A percentile compares a stretch with the other conserved stretches of the same genome.
These are phyloP conservation scores for Phlebopus sp. DNA, from an alignment of 1,284 basidiomycete genomes.

Conservation along the genomic window DNA sequence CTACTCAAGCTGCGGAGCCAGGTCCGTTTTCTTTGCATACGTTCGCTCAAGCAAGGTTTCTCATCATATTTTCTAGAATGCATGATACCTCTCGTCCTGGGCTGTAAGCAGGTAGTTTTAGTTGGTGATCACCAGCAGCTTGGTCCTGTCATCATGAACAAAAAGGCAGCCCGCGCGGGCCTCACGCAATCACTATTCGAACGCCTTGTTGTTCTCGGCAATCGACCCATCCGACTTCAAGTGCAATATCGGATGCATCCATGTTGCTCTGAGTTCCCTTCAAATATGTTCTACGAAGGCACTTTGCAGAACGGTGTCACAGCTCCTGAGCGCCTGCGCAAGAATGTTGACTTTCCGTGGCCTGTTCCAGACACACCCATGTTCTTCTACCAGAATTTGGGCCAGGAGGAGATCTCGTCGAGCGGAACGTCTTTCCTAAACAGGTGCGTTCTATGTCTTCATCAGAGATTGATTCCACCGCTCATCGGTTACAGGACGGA, in stretches of 20 bases:
- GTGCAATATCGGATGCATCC: conserved; percentile 99
- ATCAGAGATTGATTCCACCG: conserved; percentile 1
- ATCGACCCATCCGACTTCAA: conserved; percentile 96
- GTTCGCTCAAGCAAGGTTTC: conserved; percentile 1
- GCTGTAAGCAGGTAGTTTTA: conserved; percentile 97
- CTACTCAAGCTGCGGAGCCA: conserved; percentile 97
- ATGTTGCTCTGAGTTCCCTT: conserved; percentile 97
- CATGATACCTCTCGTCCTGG: conserved; percentile 98
- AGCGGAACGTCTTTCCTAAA: conserved; percentile 99
- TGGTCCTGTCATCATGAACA: conserved; percentile 99
- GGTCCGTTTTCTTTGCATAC: conserved; percentile 51
- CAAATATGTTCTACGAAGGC: conserved; percentile 99
- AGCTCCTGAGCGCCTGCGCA: conserved; percentile 93
- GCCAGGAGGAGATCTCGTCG: conserved; percentile 98
- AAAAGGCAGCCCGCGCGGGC: conserved; percentile 97
- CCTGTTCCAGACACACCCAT: conserved; percentile 97
- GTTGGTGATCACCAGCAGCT: conserved; percentile 99
- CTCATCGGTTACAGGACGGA: conserved; percentile 68
- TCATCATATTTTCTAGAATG: conserved; percentile 63
- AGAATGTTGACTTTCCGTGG: conserved; percentile 99
- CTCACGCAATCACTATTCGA: conserved; percentile 98
- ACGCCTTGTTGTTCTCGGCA: conserved; percentile 91
- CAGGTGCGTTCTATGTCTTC: conserved; percentile 44
- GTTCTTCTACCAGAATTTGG: conserved; percentile 99
- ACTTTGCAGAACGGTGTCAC: conserved; percentile 99